Base-by-base conservation (phyloP, 805 yeast genomes). In the Kockiozyma suomiensis region DNA sequence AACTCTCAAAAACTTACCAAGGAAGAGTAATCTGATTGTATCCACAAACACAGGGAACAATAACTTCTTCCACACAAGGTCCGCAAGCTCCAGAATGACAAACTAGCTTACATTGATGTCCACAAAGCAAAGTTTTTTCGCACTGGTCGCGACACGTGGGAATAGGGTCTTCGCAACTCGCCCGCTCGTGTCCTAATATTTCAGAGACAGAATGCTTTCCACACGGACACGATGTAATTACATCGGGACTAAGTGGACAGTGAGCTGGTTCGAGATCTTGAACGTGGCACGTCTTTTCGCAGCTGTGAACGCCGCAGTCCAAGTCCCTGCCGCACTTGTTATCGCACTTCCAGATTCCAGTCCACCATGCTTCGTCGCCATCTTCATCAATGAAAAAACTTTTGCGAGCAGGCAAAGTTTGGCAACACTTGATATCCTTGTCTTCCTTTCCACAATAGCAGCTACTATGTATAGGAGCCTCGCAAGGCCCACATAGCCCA, bases 41-140 rank as follows among this genome's bases (percentile, higher is more conserved):
- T 1, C 82, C 82, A 73, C 97, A 91, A 0, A 79, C 72, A 73
- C 97, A 91, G 47, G 76, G 77, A 6, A 75, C 71, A 12, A 81
- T 81, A 10, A 83, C 77, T 30, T 77, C 60, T 64, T 81, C 80
- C 64, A 73, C 77, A 73, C 97, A 92, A 2, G 85, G 83, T 6
- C 85, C 79, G 70, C 97, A 91, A 1, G 79, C 79, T 0, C 96
- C 97, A 13, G 78, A 80, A 72, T 91, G 97, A 73, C 97, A 91
- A 28, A 75, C 75, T 72, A 82, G 78, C 58, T 79, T 77, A 73
- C 97, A 91, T 17, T 62, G 69, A 61, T 81, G 93, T 1, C 97
- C 96, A 76, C 97, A 91, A 0, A 78, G 72, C 41, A 90, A 72
- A 6, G 58, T 54, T 71, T 87, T 88, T 3, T 80, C 85, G 73